A percentile compares a stretch with the other conserved stretches of the same genome.
Evolutionary conservation across 768 basidiomycete species (phyloP).

Genomic region (Leccinum longicurvipes): DNA sequence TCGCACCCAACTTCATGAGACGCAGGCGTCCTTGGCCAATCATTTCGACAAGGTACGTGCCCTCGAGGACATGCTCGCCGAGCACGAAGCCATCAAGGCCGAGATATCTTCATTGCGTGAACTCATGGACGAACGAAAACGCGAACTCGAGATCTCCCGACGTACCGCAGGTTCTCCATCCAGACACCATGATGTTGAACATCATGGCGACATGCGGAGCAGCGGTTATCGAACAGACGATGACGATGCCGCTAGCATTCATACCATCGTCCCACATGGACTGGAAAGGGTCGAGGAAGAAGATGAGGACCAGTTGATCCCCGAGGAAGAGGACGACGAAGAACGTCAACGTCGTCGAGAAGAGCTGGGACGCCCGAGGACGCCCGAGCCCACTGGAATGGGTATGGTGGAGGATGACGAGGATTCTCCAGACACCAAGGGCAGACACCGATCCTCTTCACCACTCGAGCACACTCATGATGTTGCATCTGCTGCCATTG

Average conservation of each 20-base stretch:
- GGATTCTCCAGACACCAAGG: conserved; percentile 25
- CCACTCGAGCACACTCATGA: conserved; percentile 21
- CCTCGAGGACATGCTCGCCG: conserved; percentile 75
- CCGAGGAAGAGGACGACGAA: conserved; percentile 43
- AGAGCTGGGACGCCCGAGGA: conserved; percentile 68
- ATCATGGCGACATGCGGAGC: conserved; percentile 14
- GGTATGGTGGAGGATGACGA: conserved; percentile 49
- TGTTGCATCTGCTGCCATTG: conserved; percentile 36
- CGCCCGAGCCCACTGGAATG: conserved; percentile 74
- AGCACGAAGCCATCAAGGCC: conserved; percentile 79
- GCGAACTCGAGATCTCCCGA: conserved; percentile 40
- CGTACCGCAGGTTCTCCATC: conserved; percentile 23
- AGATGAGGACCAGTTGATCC: conserved; percentile 55
- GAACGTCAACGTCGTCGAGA: conserved; percentile 44
- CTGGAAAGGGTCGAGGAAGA: conserved; percentile 74
- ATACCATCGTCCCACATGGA: conserved; percentile 66
- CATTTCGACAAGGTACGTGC: conserved; percentile 84
- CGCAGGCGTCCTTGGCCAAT: conserved; percentile 68
- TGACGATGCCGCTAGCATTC: conserved; percentile 69
- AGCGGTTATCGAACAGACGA: conserved; percentile 47
- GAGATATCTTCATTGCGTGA: conserved; percentile 75
- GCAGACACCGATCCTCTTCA: conserved; percentile 16
- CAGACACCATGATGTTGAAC: conserved; percentile 19
- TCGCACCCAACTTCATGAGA: conserved; percentile 80
- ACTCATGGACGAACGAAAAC: conserved; percentile 63